phyloP scores from a whole-genome alignment of 345 rosid species.

The Hibiscus trionum region DNA sequence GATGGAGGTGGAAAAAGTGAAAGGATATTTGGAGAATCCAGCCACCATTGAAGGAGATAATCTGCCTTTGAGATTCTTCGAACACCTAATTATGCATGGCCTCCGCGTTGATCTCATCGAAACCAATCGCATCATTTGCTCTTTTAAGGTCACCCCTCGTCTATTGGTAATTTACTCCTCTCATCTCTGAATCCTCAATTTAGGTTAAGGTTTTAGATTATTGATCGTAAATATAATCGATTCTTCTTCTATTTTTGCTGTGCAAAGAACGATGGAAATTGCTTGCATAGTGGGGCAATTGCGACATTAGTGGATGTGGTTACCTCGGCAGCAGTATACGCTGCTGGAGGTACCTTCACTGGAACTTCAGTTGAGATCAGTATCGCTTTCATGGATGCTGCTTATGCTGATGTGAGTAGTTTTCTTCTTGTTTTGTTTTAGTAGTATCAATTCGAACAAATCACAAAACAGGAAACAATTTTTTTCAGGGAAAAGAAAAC shows the following conservation, averaged over 20 bases:
- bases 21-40: slow-evolving; percentile 1
- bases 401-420: slow-evolving; percentile 8
- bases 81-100: slow-evolving; percentile 51
- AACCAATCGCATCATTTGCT: slow-evolving; percentile 66
- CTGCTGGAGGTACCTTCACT: background rate
- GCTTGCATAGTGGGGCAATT: slow-evolving; percentile 3
- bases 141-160: slow-evolving; percentile 70
- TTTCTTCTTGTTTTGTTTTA: background rate
- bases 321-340: background rate
- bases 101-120: slow-evolving; percentile 52
- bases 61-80: slow-evolving; percentile 23
- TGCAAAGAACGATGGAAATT: background rate
- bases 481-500: no score
- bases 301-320: background rate
- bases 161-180: slow-evolving; percentile 23
- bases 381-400: slow-evolving; percentile 9
- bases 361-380: slow-evolving; percentile 7
- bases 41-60: background rate
- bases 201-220: background rate
- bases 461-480: no score
- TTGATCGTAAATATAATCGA: background rate
- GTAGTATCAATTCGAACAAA: no score
- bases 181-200: background rate
- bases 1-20: slow-evolving; percentile 9
- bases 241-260: background rate